Base-by-base conservation (phyloP, 768 basidiomycete genomes). In the Kwoniella botswanensis region DNA sequence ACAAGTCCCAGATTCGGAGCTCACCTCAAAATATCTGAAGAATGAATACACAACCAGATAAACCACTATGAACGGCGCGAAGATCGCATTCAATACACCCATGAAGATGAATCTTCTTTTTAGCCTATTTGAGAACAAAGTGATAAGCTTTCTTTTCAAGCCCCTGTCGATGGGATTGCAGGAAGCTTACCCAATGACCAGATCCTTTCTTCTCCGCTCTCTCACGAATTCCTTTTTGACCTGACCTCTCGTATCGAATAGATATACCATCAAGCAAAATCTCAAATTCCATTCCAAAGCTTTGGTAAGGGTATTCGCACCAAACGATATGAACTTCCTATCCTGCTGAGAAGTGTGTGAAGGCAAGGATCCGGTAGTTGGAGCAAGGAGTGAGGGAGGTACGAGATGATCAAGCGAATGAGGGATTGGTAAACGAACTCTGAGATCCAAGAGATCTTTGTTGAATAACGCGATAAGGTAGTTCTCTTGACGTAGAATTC, bases 1-100 rank as follows among this genome's bases (percentile, higher is more conserved):
- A 22, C n/a, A 50, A 65, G 26, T 3, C 4, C 26, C 26, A 26
- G 26, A 65, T 22, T 21, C 11, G 5, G 21, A 13, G 83, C 89
- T 63, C 59, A 94, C 97, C 87, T 99, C 97, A 72, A 99, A 99
- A 83, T 99, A 99, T 3, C 96, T 92, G 87, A 99, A 99, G 87
- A 99, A 99, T 0, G 94, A 98, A 82, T 97, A 99, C 90, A 98
- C 93, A 52, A 98, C 84, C 54, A 98, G 88, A 83, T 99, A 99
- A 18, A 95, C 85, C 42, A 98, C 92, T 78, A 99, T 98, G 85
- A 98, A 96, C 0, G 97, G 97, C 1, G 92, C 93, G 74, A 98
- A 96, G 11, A 94, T 89, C 2, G 93, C 94, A 76, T 99, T 99
- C 66, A 99, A 82, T 64, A 97, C 89, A 13, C 94, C 97, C 92